These are phyloP conservation scores for Trichoderma pleuroti DNA, from an alignment of 2,329 filamentous ascomycete genomes.

Conservation along the genomic window DNA sequence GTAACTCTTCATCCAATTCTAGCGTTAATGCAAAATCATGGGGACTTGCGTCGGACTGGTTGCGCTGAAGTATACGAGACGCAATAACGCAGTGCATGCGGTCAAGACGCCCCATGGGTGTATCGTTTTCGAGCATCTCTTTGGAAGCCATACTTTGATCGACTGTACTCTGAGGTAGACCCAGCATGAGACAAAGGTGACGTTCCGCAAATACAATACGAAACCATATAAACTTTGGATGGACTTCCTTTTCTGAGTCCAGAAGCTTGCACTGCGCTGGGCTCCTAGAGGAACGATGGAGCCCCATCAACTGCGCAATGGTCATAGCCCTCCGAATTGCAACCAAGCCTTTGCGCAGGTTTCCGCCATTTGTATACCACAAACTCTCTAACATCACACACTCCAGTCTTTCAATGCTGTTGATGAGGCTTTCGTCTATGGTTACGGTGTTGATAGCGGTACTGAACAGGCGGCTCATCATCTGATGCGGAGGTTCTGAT, in stretches of 20 bases:
- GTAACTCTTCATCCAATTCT: slow-evolving; percentile 30
- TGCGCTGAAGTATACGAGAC: slow-evolving; percentile 38
- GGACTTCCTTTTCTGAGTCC: background rate
- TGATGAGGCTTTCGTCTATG: background rate
- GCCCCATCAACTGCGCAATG: background rate
- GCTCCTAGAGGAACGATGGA: background rate
- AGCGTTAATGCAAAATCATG: slow-evolving; percentile 28
- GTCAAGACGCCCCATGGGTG: background rate
- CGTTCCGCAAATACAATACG: slow-evolving; percentile 38
- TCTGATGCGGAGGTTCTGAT: background rate
- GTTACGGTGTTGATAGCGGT: background rate
- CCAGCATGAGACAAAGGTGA: slow-evolving; percentile 39
- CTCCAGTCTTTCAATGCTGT: background rate
- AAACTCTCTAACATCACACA: background rate
- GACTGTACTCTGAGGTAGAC: slow-evolving; percentile 33
- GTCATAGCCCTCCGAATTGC: background rate
- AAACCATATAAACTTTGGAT: slow-evolving; percentile 34
- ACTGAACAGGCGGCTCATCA: background rate
- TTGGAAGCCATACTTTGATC: slow-evolving; percentile 17
- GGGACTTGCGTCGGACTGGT: slow-evolving; percentile 25
- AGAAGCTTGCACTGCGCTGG: background rate
- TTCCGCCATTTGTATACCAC: background rate
- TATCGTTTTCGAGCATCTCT: background rate
- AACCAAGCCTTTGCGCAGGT: background rate
- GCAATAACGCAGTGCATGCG: slow-evolving; percentile 26